Percentiles rank a stretch among this genome's conserved stretches.
phyloP scores from a whole-genome alignment of 2,329 filamentous ascomycete species.

The Aspergillus sp. region DNA sequence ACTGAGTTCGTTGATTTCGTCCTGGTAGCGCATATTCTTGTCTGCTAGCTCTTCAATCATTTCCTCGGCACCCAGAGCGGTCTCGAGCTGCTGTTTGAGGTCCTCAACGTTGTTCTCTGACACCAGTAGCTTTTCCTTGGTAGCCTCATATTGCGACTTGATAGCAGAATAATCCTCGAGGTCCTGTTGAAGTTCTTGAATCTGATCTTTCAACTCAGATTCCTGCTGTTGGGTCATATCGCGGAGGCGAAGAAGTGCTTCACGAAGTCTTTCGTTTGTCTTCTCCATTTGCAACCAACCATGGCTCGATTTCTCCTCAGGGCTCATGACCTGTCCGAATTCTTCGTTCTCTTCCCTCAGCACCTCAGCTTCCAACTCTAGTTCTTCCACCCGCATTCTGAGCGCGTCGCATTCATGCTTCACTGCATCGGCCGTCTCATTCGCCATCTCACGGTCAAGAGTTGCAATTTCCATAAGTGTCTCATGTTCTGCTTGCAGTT shows the following conservation, averaged over 20 bases:
- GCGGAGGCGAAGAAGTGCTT: constrained; percentile 78
- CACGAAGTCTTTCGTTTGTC: constrained; percentile 81
- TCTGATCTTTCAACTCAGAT: constrained; percentile 71
- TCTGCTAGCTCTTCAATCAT: constrained; percentile 92
- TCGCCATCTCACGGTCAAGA: constrained; percentile 92
- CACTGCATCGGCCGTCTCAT: constrained; percentile 81
- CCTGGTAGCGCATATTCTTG: constrained; percentile 78
- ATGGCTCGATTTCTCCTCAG: constrained; percentile 81
- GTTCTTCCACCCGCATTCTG: constrained; percentile 75
- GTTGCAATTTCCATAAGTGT: constrained; percentile 80
- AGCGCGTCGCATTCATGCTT: constrained; percentile 78
- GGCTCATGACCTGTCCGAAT: constrained; percentile 77
- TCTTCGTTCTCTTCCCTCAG: constrained; percentile 84
- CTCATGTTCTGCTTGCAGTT: constrained; percentile 80
- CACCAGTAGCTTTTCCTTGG: constrained; percentile 71
- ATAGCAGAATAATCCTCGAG: constrained; percentile 65
- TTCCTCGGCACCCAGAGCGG: constrained; percentile 81
- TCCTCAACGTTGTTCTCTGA: constrained; percentile 78
- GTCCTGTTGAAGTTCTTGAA: constrained; percentile 72
- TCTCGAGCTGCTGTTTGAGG: constrained; percentile 86
- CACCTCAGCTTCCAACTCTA: constrained; percentile 85
- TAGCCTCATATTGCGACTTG: constrained; percentile 68
- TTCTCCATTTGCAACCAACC: constrained; percentile 91
- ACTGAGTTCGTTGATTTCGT: constrained; percentile 80
- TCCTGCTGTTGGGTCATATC: constrained; percentile 88